These are phyloP conservation scores for Candida adriatica DNA, from an alignment of 805 yeast genomes.

Conservation along the genomic window DNA sequence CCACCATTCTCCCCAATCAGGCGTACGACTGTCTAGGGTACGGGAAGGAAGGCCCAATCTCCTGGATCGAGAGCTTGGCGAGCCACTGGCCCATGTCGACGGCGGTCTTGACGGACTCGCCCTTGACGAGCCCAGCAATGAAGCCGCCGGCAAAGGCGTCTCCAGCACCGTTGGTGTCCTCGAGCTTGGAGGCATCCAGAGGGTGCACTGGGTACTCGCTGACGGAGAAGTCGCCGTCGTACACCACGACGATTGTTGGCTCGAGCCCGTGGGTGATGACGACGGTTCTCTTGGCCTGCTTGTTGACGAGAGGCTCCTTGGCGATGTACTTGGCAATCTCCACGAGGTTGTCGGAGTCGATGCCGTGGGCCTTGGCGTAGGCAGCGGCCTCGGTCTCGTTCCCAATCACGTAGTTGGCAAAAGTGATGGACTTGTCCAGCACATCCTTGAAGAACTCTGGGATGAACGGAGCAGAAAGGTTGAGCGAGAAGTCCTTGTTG, in stretches of 20 bases:
- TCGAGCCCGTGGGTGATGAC: slow-evolving; percentile 94
- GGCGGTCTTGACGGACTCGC: slow-evolving; percentile 50
- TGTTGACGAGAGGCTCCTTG: slow-evolving; percentile 65
- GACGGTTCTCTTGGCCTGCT: slow-evolving; percentile 69
- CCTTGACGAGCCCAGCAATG: slow-evolving; percentile 78
- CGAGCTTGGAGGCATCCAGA: slow-evolving; percentile 58
- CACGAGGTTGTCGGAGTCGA: slow-evolving; percentile 49
- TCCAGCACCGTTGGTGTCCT: slow-evolving; percentile 98
- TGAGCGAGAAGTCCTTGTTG: slow-evolving; percentile 73
- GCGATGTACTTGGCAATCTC: slow-evolving; percentile 83
- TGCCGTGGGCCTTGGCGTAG: slow-evolving; percentile 79
- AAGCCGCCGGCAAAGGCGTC: slow-evolving; percentile 98
- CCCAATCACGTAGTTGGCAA: slow-evolving; percentile 87
- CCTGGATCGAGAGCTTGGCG: slow-evolving; percentile 86
- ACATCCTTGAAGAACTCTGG: slow-evolving; percentile 93
- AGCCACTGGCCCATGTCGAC: slow-evolving; percentile 95
- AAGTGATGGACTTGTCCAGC: slow-evolving; percentile 70
- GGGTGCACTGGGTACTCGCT: slow-evolving; percentile 63
- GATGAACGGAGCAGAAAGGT: slow-evolving; percentile 95
- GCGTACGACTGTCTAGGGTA: slow-evolving; percentile 22
- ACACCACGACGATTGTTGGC: slow-evolving; percentile 74
- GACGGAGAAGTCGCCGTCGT: slow-evolving; percentile 39
- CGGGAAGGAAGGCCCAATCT: slow-evolving; percentile 93
- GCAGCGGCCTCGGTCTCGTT: slow-evolving; percentile 97
- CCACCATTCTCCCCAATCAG: too few relatives aligned